A percentile compares a stretch with the other conserved stretches of the same genome.
phyloP scores from a whole-genome alignment of 23 red algal genomes.

The Gracilariopsis chorda region DNA sequence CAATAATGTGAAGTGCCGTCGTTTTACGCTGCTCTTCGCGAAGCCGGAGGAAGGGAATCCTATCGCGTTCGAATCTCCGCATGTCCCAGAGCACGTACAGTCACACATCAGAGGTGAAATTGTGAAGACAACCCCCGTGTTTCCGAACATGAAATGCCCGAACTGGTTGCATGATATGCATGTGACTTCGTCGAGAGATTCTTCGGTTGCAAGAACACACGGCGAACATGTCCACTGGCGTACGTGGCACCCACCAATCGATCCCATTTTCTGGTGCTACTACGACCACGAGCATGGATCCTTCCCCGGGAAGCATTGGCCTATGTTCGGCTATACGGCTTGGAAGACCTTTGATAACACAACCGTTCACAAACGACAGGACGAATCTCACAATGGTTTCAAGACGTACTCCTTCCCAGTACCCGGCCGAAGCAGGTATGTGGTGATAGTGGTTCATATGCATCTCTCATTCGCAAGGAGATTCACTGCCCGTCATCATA shows the following conservation, averaged over 20 bases:
- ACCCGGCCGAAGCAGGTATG: background rate
- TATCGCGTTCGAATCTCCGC: background rate
- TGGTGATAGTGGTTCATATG: background rate
- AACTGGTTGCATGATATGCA: slow-evolving; percentile 27
- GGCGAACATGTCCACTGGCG: background rate
- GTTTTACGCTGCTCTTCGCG: slow-evolving; percentile 5
- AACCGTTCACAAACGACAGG: background rate
- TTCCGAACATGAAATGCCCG: slow-evolving; percentile 11
- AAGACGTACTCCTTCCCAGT: slow-evolving; percentile 10
- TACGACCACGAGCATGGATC: slow-evolving; percentile 20
- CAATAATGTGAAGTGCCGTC: background rate
- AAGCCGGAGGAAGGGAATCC: background rate
- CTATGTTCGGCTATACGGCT: slow-evolving; percentile 36
- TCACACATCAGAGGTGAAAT: background rate
- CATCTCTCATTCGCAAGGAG: background rate
- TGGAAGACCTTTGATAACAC: slow-evolving; percentile 2
- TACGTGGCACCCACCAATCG: slow-evolving; percentile 34
- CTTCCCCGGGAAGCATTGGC: slow-evolving; percentile 2
- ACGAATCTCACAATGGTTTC: slow-evolving; percentile 25
- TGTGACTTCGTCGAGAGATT: background rate
- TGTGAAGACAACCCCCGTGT: background rate
- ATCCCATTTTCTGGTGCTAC: slow-evolving; percentile 49
- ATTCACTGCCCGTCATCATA: background rate
- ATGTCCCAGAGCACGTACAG: background rate
- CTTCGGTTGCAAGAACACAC: background rate